A percentile compares a stretch with the other conserved stretches of the same genome.
Conservation (phyloP, 257 asterid genomes). For the Solanum commersonii region DNA sequence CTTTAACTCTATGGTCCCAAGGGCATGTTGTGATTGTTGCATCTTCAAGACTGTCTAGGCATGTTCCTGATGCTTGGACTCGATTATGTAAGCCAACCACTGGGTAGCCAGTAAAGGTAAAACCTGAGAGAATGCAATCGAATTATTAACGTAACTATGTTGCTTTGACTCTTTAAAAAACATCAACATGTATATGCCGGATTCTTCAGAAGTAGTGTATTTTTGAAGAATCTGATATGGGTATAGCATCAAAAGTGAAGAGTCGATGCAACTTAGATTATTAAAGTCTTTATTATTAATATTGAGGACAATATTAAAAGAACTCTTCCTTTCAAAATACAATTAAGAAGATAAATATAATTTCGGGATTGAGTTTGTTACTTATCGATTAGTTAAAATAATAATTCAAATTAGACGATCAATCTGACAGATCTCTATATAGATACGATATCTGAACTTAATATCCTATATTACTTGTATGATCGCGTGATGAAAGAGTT, state of each 20-base stretch:
- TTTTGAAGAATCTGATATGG: not conserved
- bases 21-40: slow-evolving; percentile 7
- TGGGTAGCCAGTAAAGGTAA: slow-evolving; percentile 7
- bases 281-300: not conserved
- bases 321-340: not conserved
- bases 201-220: no score
- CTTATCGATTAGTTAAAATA: no score
- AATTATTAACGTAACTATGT: no score
- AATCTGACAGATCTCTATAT: no score
- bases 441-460: no score
- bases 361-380: no score
- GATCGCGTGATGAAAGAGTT: not conserved
- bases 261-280: not conserved
- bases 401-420: no score
- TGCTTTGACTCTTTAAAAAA: not conserved
- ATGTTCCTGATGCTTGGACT: slow-evolving; percentile 19
- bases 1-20: slow-evolving; percentile 18
- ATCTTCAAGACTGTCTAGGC: slow-evolving; percentile 12
- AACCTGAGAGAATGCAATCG: not conserved
- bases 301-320: not conserved
- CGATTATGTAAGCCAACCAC: slow-evolving; percentile 14
- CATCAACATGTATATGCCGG: fast-evolving
- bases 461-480: no score
- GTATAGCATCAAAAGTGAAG: not conserved
- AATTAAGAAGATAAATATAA: not conserved